Percentiles rank a stretch among this genome's conserved stretches.
Evolutionary conservation across 2,329 filamentous ascomycete species (phyloP).

Genomic region (Aspergillus alliaceus): DNA sequence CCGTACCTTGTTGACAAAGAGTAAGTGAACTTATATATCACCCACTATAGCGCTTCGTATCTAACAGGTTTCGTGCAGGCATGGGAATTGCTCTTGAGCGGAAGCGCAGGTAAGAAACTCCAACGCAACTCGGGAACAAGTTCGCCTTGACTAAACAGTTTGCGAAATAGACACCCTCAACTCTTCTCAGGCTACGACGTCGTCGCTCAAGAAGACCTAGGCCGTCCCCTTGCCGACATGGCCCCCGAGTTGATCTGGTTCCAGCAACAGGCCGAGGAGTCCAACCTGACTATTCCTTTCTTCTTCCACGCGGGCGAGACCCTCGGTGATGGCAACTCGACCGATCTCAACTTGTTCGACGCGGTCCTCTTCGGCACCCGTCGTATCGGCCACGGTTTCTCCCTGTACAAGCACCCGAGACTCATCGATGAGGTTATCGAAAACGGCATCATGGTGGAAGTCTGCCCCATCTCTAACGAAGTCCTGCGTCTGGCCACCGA

Average conservation of each 20-base stretch:
- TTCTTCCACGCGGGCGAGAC: constrained; percentile 93
- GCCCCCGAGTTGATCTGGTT: constrained; percentile 89
- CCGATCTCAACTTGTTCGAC: constrained; percentile 83
- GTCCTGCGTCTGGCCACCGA: constrained; percentile 74
- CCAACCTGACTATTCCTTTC: constrained; percentile 78
- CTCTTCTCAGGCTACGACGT: constrained; percentile 83
- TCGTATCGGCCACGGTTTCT: constrained; percentile 84
- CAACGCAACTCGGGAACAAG: not conserved
- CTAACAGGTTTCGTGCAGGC: constrained; percentile 37
- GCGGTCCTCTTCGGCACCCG: constrained; percentile 79
- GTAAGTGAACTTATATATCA: not conserved
- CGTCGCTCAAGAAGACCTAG: constrained; percentile 81
- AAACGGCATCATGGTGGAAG: constrained; percentile 79
- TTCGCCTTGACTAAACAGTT: not conserved
- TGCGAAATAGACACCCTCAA: constrained; percentile 54
- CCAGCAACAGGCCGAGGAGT: constrained; percentile 72
- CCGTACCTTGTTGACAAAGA: constrained; percentile 3
- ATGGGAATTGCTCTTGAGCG: constrained; percentile 84
- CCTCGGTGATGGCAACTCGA: constrained; percentile 73
- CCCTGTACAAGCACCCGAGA: constrained; percentile 83
- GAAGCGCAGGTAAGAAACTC: constrained; percentile 60
- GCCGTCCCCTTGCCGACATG: constrained; percentile 70
- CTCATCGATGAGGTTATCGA: constrained; percentile 84
- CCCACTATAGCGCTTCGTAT: not conserved
- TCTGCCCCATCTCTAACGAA: constrained; percentile 88